Base-by-base conservation (phyloP, 2,329 filamentous ascomycete species). In the Fusarium algeriense region DNA sequence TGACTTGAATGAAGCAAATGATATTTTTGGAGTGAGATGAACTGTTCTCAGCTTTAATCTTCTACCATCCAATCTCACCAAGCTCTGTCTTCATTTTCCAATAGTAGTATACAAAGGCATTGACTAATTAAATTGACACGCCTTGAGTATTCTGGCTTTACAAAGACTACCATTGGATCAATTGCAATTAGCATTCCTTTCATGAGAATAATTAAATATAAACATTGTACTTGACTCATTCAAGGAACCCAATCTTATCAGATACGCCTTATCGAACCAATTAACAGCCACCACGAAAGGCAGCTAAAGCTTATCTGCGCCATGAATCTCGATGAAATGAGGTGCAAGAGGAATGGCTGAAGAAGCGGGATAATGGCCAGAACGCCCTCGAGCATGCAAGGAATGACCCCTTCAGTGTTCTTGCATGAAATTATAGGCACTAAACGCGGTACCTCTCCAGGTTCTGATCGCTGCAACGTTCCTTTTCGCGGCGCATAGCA, bases 211-310 rank as follows among this genome's bases (percentile, higher is more conserved):
- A 48, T 7, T 32, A 14, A 7, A 8, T 10, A 34, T 34, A 26
- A 19, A 50, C 12, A 37, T 37, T n/a, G 6, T 12, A 2, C 13
- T 4, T n/a, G 8, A 50, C 32, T 15, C 32, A n/a, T n/a, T 5
- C 30, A 30, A 30, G 10, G 6, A 30, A 9, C 3, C 10, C 10
- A 17, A 15, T 7, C 7, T 50, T 52, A 28, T 28, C 49, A 6
- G 35, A 40, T 2, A 2, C 2, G 5, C 2, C 34, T 53, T 53
- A 41, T 30, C 49, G 34, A 9, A 1, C 49, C 34, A 53, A 40
- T 28, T 2, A 28, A 12, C 0, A 2, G 7, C 13, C 5, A 8
- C 5, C 2, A 4, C 2, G 6, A 15, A 20, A 52, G 20, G 20
- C 32, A 52, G 17, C 20, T 17, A n/a, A 41, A 53, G 5, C 23